Percentiles rank a stretch among this genome's conserved stretches.
Conservation (phyloP, 345 rosid genomes). For the Eucalyptus curtisii region DNA sequence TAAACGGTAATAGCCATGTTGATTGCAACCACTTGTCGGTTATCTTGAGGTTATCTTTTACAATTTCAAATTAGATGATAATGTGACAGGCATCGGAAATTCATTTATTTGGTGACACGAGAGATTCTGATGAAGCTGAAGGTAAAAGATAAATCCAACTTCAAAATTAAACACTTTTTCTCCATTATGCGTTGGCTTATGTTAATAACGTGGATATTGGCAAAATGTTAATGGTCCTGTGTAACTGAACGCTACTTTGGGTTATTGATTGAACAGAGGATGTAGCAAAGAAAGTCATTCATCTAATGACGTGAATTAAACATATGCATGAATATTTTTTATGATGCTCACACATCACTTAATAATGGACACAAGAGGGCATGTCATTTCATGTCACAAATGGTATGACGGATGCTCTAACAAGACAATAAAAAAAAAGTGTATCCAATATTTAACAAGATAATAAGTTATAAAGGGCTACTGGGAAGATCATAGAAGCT, state of each 20-base stretch:
- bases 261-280: background rate
- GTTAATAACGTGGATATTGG: too few relatives aligned
- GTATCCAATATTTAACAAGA: too few relatives aligned
- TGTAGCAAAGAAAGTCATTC: background rate
- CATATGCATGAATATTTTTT: background rate
- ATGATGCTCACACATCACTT: background rate
- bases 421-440: too few relatives aligned
- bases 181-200: background rate
- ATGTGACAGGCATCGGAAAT: background rate
- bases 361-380: too few relatives aligned
- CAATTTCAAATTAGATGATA: background rate
- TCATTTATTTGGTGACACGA: background rate
- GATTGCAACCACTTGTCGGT: background rate
- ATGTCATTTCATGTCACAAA: too few relatives aligned
- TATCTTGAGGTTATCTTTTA: too few relatives aligned
- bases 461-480: too few relatives aligned
- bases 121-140: background rate
- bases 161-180: background rate
- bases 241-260: background rate
- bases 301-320: background rate
- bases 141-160: background rate
- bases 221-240: background rate
- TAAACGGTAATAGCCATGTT: background rate
- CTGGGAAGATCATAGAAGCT: too few relatives aligned
- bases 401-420: too few relatives aligned